A percentile compares a stretch with the other conserved stretches of the same genome.
Evolutionary conservation across 164 flowering plant genomes (phyloP).

Genomic region (Malania oleifera): DNA sequence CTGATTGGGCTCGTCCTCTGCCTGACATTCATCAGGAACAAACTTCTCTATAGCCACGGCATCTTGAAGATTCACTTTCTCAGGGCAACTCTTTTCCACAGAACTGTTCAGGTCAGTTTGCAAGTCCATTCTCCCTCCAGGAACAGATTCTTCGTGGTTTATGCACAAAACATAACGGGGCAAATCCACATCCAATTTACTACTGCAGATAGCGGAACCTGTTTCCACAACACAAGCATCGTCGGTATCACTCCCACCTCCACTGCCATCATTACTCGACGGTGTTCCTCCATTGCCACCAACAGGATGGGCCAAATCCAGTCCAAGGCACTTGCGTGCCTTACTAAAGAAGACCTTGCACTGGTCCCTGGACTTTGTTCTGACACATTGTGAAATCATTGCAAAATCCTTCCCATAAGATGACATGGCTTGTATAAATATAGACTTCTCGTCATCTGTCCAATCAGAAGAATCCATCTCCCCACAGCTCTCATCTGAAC

Average conservation of each 20-base stretch:
- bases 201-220: conserved; percentile 44
- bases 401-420: conserved; percentile 77
- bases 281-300: conserved; percentile 31
- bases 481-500: conserved; percentile 90
- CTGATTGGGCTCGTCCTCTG: conserved; percentile 9
- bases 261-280: conserved; percentile 49
- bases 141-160: conserved; percentile 23
- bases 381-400: conserved; percentile 57
- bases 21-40: conserved; percentile 11
- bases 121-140: conserved; percentile 16
- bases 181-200: conserved; percentile 44
- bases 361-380: conserved; percentile 72
- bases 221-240: conserved; percentile 60
- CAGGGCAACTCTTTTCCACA: conserved; percentile 16
- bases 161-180: conserved; percentile 19
- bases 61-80: conserved; percentile 17
- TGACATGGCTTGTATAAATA: conserved; percentile 61
- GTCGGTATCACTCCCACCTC: conserved; percentile 69
- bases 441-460: conserved; percentile 90
- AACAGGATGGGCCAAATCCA: conserved; percentile 48
- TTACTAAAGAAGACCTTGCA: conserved; percentile 91
- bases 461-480: conserved; percentile 75
- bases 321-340: conserved; percentile 77
- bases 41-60: conserved; percentile 12
- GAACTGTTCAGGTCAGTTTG: conserved; percentile 23